Percentiles rank a stretch among this genome's conserved stretches.
phyloP scores from a whole-genome alignment of 331 rosid species.

The Malus hybrid region DNA sequence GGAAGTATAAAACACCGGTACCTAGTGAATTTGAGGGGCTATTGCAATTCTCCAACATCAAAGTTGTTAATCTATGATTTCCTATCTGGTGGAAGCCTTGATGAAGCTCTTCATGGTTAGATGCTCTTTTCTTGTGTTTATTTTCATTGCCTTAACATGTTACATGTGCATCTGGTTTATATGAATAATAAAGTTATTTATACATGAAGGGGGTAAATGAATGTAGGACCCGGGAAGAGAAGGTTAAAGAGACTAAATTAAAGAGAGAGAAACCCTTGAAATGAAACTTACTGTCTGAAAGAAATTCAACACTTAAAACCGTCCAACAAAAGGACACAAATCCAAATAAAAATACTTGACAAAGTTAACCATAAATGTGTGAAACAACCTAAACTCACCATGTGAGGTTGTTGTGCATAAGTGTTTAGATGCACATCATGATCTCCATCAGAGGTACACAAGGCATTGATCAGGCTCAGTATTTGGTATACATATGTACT shows the following conservation, averaged over 20 bases:
- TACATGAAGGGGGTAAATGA: background rate
- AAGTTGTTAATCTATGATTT: slow-evolving; percentile 91
- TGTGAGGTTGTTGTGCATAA: background rate
- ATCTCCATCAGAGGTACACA: background rate
- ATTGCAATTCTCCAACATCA: slow-evolving; percentile 98
- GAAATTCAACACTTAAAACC: background rate
- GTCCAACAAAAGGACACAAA: background rate
- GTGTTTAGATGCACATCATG: background rate
- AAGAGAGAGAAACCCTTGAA: background rate
- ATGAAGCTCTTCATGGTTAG: slow-evolving; percentile 96
- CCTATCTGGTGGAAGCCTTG: slow-evolving; percentile 94
- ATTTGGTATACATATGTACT: background rate
- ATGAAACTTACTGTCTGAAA: background rate
- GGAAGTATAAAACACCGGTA: slow-evolving; percentile 98
- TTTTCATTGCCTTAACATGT: background rate
- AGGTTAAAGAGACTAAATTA: background rate
- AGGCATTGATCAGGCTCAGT: background rate
- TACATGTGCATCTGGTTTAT: background rate
- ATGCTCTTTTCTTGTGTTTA: slow-evolving; percentile 12
- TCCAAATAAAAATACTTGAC: background rate
- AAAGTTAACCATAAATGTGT: background rate
- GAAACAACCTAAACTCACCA: background rate
- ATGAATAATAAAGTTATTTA: background rate
- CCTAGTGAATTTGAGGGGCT: slow-evolving; percentile 96
- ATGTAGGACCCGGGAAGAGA: background rate